These are phyloP conservation scores for Dictyostelium purpureum DNA, from an alignment of 78 protist genomes.

Conservation along the genomic window DNA sequence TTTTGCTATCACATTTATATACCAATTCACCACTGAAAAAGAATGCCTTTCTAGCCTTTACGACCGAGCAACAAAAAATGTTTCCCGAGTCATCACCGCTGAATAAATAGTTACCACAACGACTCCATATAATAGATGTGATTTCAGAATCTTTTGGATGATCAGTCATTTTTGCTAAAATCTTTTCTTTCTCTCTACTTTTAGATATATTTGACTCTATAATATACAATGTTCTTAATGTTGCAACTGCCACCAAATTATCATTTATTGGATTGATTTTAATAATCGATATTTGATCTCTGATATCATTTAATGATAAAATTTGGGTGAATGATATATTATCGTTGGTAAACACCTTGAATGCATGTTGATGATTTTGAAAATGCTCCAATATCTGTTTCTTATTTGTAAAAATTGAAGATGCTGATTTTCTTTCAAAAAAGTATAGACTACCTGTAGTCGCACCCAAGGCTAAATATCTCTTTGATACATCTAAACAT, in stretches of 20 bases:
- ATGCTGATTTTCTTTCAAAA: constrained; percentile 43
- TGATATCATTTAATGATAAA: constrained; percentile 57
- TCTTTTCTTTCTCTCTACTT: constrained; percentile 59
- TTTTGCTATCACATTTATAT: constrained; percentile 9
- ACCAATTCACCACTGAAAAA: constrained; percentile 25
- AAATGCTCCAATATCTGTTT: not conserved
- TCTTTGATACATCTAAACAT: constrained; percentile 48
- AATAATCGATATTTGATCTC: constrained; percentile 24
- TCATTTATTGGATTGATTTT: constrained; percentile 46
- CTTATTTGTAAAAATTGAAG: not conserved
- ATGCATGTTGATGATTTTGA: not conserved
- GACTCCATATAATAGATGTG: constrained; percentile 36
- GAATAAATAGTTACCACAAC: constrained; percentile 48
- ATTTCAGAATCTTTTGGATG: constrained; percentile 64
- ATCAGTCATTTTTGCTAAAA: constrained; percentile 51
- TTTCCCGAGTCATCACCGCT: constrained; percentile 54
- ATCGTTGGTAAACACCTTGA: constrained; percentile 18
- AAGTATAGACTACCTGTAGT: constrained; percentile 66
- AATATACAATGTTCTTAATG: constrained; percentile 25
- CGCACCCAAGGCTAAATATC: constrained; percentile 73
- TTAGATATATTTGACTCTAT: constrained; percentile 38
- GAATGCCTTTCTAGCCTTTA: constrained; percentile 44
- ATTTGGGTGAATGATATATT: constrained; percentile 45
- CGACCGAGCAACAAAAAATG: constrained; percentile 30
- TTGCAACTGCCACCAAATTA: constrained; percentile 53